Conservation (phyloP, 805 yeast genomes). For the Candida nanaspora region DNA sequence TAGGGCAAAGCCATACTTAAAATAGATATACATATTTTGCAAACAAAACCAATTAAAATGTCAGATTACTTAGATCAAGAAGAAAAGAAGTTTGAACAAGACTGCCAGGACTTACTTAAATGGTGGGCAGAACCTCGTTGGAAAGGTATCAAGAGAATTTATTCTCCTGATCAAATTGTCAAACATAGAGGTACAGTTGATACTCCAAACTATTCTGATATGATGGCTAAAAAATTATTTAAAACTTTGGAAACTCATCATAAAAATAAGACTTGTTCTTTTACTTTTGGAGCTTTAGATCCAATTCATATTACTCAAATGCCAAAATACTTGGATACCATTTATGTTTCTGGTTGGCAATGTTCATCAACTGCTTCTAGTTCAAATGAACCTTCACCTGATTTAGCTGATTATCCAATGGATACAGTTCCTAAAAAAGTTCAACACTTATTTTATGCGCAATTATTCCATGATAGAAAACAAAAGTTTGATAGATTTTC, state of each 20-base stretch:
- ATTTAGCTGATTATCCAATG: constrained; percentile 96
- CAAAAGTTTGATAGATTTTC: constrained; percentile 80
- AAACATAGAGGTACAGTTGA: constrained; percentile 77
- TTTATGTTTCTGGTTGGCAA: constrained; percentile 98
- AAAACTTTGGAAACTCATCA: constrained; percentile 65
- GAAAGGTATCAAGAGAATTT: constrained; percentile 80
- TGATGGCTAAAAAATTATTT: constrained; percentile 78
- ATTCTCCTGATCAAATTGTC: constrained; percentile 84
- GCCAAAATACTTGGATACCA: constrained; percentile 90
- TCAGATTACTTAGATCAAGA: constrained; percentile 34
- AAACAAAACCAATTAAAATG: neutral
- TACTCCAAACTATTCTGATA: constrained; percentile 66
- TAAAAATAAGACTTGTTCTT: constrained; percentile 63
- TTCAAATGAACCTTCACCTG: constrained; percentile 97
- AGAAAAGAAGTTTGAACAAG: constrained; percentile 55
- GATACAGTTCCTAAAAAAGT: constrained; percentile 98
- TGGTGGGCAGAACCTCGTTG: constrained; percentile 98
- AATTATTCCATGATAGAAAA: constrained; percentile 93
- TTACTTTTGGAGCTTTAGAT: constrained; percentile 93
- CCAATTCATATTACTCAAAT: constrained; percentile 94
- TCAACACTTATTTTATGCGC: constrained; percentile 94
- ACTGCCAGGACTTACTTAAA: constrained; percentile 63
- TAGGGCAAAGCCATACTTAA: too few species aligned
- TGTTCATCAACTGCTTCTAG: constrained; percentile 97
- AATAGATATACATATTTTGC: too few species aligned